Evolutionary conservation across 2,329 filamentous ascomycete species (phyloP), one percentile per base, ranked within the genome.

Genomic region (Fonsecaea pedrosoi): DNA sequence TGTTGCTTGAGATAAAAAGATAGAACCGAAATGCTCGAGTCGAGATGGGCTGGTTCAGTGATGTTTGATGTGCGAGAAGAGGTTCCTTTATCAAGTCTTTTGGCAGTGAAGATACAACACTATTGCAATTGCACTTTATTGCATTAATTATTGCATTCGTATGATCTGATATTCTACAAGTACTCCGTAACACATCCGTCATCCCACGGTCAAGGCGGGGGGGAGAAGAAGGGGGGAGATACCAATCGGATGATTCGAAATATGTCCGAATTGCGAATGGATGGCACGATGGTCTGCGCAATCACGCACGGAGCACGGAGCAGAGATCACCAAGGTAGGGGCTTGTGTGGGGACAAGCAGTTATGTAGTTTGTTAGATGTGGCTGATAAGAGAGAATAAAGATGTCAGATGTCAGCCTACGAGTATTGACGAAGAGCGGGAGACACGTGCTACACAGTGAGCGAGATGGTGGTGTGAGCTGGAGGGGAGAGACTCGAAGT

Each of bases 141-240:
- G 25, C 25, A 25, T 25, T 25, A 25, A 25, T 25, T 25, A 10
- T 4, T 25, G 18, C 18, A 50, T 50, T 50, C 45, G 45, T 25
- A 50, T 50, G 45, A 50, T 50, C 21, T 25, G 45, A 50, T 50
- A 25, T 50, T 21, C 45, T 12, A 50, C 25, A 25, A 12, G 8
- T 21, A 50, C 25, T 25, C 25, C 25, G 25, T 25, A 25, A 25
- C 25, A 25, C 25, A 25, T 25, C 18, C 3, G n/a, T 58, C 40
- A 58, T 58, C 35, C 55, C 55, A 50, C 45, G 45, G 45, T 50
- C 9, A 21, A 50, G 45, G 45, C 15, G 18, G 40, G 45, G 42
- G 45, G 25, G 25, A 25, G 25, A 25, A 25, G 25, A 2, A 25
- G 25, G 25, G 25, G 3, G 25, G 25, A 25, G n/a, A 50, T 50